Conservation (phyloP, 169 alveolate species). For the Plasmodium cynomolgi region DNA sequence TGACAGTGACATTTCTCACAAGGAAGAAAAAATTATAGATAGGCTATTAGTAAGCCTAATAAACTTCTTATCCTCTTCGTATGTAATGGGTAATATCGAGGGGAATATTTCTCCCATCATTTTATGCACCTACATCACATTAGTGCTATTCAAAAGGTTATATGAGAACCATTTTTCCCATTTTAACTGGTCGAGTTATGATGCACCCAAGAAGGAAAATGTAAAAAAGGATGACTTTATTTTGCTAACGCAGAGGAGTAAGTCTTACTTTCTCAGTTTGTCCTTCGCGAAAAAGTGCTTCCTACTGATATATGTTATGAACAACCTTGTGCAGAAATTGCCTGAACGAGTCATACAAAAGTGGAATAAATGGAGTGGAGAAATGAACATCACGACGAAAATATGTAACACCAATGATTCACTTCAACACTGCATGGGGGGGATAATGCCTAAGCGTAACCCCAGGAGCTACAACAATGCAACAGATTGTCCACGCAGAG, state of each 20-base stretch:
- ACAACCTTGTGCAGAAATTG: constrained; percentile 20
- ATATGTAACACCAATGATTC: neutral
- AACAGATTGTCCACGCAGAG: neutral
- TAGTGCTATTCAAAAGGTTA: neutral
- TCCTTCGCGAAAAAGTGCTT: constrained; percentile 38
- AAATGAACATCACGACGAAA: neutral
- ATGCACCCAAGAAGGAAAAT: neutral
- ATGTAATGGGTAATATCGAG: constrained; percentile 7
- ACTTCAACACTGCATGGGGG: neutral
- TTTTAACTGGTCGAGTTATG: constrained; percentile 4
- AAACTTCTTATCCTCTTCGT: constrained; percentile 45
- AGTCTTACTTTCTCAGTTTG: neutral
- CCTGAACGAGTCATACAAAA: neutral
- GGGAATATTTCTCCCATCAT: neutral
- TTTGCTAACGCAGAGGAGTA: neutral
- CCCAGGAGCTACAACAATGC: neutral
- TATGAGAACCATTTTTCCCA: neutral
- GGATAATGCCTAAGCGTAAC: neutral
- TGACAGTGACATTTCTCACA: neutral
- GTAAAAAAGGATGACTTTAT: constrained; percentile 1
- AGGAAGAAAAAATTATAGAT: constrained; percentile 19
- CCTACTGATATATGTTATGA: constrained; percentile 21
- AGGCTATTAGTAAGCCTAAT: constrained; percentile 35
- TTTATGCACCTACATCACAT: constrained; percentile 17
- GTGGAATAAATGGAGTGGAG: neutral